phyloP scores from a whole-genome alignment of 306 rosid species.

The Pyrus communis region DNA sequence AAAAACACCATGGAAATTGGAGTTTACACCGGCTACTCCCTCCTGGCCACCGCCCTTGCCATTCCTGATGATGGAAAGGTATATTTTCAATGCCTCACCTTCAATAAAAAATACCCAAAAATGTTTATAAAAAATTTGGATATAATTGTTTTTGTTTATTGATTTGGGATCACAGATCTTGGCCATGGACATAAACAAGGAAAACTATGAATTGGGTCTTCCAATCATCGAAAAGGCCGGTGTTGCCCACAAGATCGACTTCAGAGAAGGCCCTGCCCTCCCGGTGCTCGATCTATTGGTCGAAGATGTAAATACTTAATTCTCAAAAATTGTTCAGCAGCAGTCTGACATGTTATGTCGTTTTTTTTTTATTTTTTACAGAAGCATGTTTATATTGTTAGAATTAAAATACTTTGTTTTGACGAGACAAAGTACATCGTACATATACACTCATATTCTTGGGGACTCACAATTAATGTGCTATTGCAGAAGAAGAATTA shows the following conservation, averaged over 20 bases:
- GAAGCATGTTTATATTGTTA: too few relatives aligned
- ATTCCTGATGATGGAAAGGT: slow-evolving; percentile 95
- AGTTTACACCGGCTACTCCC: slow-evolving; percentile 90
- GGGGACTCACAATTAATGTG: neutral
- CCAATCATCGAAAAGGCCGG: slow-evolving; percentile 75
- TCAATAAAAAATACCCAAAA: neutral
- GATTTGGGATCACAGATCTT: slow-evolving; percentile 40
- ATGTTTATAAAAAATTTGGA: neutral
- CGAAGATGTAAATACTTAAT: slow-evolving; percentile 42
- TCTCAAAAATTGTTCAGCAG: too few relatives aligned
- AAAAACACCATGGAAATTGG: slow-evolving; percentile 96
- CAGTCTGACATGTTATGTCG: neutral
- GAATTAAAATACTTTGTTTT: too few relatives aligned
- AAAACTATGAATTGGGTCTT: slow-evolving; percentile 77
- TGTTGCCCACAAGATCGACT: slow-evolving; percentile 80
- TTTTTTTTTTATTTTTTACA: neutral
- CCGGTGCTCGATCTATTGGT: slow-evolving; percentile 70
- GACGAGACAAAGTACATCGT: neutral
- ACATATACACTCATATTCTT: neutral
- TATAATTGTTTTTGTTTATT: neutral
- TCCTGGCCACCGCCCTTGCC: slow-evolving; percentile 91
- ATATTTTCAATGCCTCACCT: neutral
- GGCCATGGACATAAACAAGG: slow-evolving; percentile 91
- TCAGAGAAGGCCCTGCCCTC: slow-evolving; percentile 95
- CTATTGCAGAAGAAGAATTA: slow-evolving; percentile 51